phyloP scores from a whole-genome alignment of 768 basidiomycete species.

The Multifurca ochricompacta region DNA sequence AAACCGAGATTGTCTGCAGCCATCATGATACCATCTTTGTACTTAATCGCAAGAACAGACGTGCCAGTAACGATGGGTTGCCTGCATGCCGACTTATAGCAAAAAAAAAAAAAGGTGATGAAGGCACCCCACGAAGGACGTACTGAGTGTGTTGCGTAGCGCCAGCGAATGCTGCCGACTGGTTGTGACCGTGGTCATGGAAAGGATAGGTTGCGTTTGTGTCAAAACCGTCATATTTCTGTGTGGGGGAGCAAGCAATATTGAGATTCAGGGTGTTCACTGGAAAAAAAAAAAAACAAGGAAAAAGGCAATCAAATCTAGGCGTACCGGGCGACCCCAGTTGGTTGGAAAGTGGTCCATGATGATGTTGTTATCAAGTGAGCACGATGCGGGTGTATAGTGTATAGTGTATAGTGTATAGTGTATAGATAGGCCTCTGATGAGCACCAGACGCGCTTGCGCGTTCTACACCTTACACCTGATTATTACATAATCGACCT shows the following conservation, averaged over 20 bases:
- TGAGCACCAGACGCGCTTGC: conserved; percentile 13
- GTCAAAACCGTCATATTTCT: conserved; percentile 75
- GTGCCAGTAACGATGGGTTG: conserved; percentile 96
- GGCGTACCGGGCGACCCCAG: conserved; percentile 46
- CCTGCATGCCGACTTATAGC: conserved; percentile 35
- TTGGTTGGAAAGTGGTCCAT: conserved; percentile 85
- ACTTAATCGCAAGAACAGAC: conserved; percentile 91
- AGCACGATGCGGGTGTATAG: background rate
- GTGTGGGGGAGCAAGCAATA: background rate
- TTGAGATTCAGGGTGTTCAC: no score
- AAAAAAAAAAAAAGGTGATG: background rate
- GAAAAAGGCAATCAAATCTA: background rate
- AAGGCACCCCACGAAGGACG: conserved; percentile 19
- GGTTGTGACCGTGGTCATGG: conserved; percentile 47
- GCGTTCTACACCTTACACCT: conserved; percentile 1
- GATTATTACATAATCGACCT: conserved; percentile 5
- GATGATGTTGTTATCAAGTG: conserved; percentile 32
- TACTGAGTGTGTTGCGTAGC: conserved; percentile 80
- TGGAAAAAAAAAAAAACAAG: no score
- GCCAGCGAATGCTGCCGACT: conserved; percentile 38
- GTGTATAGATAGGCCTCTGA: no score
- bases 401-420: no score
- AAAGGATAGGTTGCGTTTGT: conserved; percentile 72
- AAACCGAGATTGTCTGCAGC: conserved; percentile 95
- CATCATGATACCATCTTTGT: conserved; percentile 96